Conservation (phyloP, 176 grass and related monocot species). For the Otatea glauca region DNA sequence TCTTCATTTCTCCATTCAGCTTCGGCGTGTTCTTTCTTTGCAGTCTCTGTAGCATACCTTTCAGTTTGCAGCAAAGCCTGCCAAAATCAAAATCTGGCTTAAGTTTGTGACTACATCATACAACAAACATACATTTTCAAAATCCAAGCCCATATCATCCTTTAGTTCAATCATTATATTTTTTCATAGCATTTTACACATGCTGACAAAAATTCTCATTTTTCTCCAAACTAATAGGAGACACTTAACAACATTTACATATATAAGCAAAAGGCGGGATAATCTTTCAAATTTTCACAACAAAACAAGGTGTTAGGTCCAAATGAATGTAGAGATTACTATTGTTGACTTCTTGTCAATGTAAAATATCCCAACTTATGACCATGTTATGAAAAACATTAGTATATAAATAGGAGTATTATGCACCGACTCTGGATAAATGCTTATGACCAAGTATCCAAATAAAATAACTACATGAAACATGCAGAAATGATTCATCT, state of each 20-base stretch:
- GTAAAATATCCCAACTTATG: slow-evolving; percentile 25
- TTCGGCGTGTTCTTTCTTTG: slow-evolving; percentile 79
- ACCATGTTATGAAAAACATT: slow-evolving; percentile 5
- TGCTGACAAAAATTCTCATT: neutral
- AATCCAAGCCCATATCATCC: neutral
- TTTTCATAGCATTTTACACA: neutral
- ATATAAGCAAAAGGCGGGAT: neutral
- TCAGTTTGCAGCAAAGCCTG: slow-evolving; percentile 79
- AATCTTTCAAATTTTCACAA: slow-evolving; percentile 13
- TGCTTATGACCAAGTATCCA: neutral
- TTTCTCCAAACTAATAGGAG: slow-evolving; percentile 5
- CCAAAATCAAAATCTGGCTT: slow-evolving; percentile 33
- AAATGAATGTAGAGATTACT: slow-evolving; percentile 8
- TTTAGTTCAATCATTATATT: slow-evolving; percentile 24
- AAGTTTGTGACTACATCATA: slow-evolving; percentile 33
- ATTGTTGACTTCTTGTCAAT: slow-evolving; percentile 11
- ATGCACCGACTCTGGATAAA: neutral
- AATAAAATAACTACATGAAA: slow-evolving; percentile 22
- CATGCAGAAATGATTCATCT: slow-evolving; percentile 33
- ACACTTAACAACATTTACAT: slow-evolving; percentile 32
- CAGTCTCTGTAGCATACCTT: slow-evolving; percentile 68
- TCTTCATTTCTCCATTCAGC: slow-evolving; percentile 79
- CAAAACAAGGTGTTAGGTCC: slow-evolving; percentile 16
- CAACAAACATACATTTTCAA: slow-evolving; percentile 23
- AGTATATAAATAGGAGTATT: neutral